phyloP scores from a whole-genome alignment of 2,329 filamentous ascomycete genomes.

The Ilyonectria robusta region DNA sequence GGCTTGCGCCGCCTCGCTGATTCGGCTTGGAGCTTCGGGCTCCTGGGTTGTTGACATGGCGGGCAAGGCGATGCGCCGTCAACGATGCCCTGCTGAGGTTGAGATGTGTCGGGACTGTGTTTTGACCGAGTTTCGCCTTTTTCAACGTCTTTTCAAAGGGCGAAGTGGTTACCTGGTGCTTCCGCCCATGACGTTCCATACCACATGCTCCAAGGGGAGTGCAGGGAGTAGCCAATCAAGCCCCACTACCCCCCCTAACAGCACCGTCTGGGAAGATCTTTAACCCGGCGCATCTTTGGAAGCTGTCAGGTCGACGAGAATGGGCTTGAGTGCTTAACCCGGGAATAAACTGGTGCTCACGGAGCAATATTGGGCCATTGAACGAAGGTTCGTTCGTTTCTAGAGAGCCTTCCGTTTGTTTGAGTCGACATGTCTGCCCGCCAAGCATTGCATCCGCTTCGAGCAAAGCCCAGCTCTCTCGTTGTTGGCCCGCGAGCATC shows the following conservation, averaged over 20 bases:
- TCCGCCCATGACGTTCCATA: constrained; percentile 41
- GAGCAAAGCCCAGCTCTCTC: constrained; percentile 27
- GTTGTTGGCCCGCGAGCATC: constrained; percentile 22
- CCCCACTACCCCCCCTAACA: constrained; percentile 18
- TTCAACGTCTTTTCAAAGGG: constrained; percentile 19
- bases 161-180: constrained; percentile 37
- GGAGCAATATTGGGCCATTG: background rate
- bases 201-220: constrained; percentile 42
- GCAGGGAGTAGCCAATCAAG: constrained; percentile 37
- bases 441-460: constrained; percentile 34
- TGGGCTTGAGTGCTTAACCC: constrained; percentile 3
- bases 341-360: constrained; percentile 18
- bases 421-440: constrained; percentile 35
- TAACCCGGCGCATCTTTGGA: constrained; percentile 48
- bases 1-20: constrained; percentile 50
- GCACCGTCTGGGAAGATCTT: constrained; percentile 47
- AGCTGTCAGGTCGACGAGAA: constrained; percentile 12
- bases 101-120: constrained; percentile 25
- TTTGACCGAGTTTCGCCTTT: constrained; percentile 26
- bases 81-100: constrained; percentile 33
- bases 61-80: constrained; percentile 36
- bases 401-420: background rate
- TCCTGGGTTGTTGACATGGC: constrained; percentile 57
- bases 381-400: background rate
- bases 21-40: constrained; percentile 51